Conservation (phyloP, 306 rosid species). For the Citrullus mucosospermus region DNA sequence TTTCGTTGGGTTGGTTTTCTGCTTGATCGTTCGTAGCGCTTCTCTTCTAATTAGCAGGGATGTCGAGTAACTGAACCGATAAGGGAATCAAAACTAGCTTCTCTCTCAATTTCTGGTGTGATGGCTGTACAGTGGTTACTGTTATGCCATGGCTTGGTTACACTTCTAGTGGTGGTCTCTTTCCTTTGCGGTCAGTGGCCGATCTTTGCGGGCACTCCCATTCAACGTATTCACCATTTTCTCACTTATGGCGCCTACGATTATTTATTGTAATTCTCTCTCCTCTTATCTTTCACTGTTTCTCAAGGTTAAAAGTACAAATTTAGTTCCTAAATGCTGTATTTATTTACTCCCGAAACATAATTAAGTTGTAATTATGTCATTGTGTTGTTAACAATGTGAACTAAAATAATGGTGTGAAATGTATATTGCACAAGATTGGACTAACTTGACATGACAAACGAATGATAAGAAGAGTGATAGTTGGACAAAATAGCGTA, state of each 20-base stretch:
- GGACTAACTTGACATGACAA: background rate
- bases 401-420: background rate
- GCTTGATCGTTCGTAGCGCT: background rate
- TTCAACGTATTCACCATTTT: conserved; percentile 56
- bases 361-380: background rate
- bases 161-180: conserved; percentile 46
- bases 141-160: conserved; percentile 54
- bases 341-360: background rate
- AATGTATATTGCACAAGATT: background rate
- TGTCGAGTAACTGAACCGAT: background rate
- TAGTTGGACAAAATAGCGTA: background rate
- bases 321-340: background rate
- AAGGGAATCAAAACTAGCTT: background rate
- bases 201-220: conserved; percentile 75
- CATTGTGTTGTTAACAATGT: background rate
- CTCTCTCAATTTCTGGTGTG: background rate
- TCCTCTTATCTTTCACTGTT: background rate
- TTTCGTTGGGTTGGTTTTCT: background rate
- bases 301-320: background rate
- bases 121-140: conserved; percentile 74
- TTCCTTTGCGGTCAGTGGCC: conserved; percentile 97
- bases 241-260: conserved; percentile 76
- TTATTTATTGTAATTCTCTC: conserved; percentile 47
- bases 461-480: background rate
- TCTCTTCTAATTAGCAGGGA: background rate